Conservation (phyloP, 495 filamentous ascomycete species). For the Penicillium paxilli region DNA sequence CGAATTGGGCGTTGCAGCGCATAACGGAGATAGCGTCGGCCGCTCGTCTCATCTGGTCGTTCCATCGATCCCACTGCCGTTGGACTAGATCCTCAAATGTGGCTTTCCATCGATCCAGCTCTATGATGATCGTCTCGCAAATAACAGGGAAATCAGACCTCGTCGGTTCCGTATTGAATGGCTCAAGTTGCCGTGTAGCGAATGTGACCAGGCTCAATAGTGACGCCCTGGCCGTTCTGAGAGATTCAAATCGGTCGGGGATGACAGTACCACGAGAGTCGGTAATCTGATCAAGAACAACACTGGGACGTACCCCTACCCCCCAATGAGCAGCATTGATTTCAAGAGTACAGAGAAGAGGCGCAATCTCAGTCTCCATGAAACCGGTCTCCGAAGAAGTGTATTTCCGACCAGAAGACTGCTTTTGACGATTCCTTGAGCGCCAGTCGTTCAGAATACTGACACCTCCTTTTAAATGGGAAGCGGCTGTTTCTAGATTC, state of each 20-base stretch:
- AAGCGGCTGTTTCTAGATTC: conserved; percentile 10
- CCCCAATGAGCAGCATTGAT: conserved; percentile 11
- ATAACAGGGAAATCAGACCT: not conserved
- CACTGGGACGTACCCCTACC: not conserved
- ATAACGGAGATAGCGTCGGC: conserved; percentile 15
- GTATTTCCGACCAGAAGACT: conserved; percentile 3
- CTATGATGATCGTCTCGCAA: not conserved
- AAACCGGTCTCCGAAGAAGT: conserved; percentile 12
- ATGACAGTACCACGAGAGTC: conserved; percentile 2
- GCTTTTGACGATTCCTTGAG: not conserved
- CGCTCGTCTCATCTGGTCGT: conserved; percentile 3
- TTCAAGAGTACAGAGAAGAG: conserved; percentile 15
- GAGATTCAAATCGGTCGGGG: conserved; percentile 7
- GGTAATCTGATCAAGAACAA: conserved; percentile 11
- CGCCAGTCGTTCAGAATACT: conserved; percentile 19
- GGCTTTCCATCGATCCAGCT: conserved; percentile 12
- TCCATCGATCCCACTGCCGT: conserved; percentile 11
- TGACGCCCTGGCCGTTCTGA: conserved; percentile 12
- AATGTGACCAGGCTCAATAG: conserved; percentile 19
- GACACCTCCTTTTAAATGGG: conserved; percentile 17
- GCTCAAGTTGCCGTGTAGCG: conserved; percentile 1
- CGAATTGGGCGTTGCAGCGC: conserved; percentile 2
- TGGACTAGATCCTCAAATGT: conserved; percentile 16
- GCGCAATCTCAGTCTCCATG: conserved; percentile 22
- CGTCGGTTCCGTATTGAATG: not conserved